phyloP scores from a whole-genome alignment of 2,329 filamentous ascomycete species.

The Plenodomus lindquistii region DNA sequence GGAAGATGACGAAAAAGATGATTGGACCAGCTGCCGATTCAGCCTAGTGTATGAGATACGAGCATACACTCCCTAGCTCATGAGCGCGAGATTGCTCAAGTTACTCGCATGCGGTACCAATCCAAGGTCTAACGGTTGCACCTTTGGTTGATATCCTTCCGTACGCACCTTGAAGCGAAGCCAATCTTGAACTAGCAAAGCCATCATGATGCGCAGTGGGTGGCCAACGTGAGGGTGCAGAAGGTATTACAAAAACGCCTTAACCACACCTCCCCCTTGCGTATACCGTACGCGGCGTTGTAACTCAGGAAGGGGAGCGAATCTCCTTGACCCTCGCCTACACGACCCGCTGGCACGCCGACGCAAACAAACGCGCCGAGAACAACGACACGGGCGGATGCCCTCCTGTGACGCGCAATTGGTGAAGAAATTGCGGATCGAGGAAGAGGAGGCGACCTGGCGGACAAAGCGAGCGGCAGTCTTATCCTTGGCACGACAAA shows the following conservation, averaged over 20 bases:
- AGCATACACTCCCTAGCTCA: slow-evolving; percentile 1
- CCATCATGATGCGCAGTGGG: slow-evolving; percentile 1
- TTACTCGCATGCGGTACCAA: slow-evolving; percentile 1
- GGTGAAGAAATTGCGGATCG: not conserved
- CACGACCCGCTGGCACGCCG: too few species aligned
- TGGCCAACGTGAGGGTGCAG: not conserved
- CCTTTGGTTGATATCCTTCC: too few species aligned
- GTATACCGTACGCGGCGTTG: too few species aligned
- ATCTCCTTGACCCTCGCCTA: too few species aligned
- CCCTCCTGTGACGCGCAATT: not conserved
- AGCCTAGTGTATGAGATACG: slow-evolving; percentile 2
- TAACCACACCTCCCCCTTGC: too few species aligned
- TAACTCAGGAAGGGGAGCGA: too few species aligned
- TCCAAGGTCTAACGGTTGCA: not conserved
- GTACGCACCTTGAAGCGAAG: too few species aligned
- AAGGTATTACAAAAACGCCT: not conserved
- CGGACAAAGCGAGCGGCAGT: not conserved
- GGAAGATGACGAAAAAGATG: not conserved
- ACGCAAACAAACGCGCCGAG: not conserved
- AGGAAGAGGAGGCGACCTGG: not conserved
- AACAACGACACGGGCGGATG: not conserved
- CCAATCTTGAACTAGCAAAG: not conserved
- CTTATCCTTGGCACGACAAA: not conserved
- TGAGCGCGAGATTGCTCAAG: slow-evolving; percentile 3
- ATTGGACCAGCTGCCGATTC: slow-evolving; percentile 2